phyloP scores from a whole-genome alignment of 805 yeast species.

The Metschnikowia arizonensis region DNA sequence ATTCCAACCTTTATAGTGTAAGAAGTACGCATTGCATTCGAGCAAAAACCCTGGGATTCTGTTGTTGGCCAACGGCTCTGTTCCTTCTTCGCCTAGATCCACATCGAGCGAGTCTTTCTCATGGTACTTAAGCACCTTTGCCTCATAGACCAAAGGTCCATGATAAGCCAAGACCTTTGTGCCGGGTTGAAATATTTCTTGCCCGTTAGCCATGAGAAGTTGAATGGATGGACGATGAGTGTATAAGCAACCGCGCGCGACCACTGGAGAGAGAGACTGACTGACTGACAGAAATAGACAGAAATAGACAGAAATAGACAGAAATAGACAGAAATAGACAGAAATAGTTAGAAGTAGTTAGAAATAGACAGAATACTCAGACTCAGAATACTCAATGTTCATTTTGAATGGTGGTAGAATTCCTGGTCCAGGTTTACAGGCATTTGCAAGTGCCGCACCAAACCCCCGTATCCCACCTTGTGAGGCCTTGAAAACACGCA shows the following conservation, averaged over 20 bases:
- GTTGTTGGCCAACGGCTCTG: constrained; percentile 30
- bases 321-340: no score
- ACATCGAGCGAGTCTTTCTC: constrained; percentile 47
- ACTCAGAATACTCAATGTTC: no score
- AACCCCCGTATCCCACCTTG: constrained; percentile 6
- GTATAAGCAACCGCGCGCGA: constrained; percentile 2
- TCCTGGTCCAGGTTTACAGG: neutral
- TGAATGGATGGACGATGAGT: neutral
- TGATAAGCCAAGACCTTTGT: constrained; percentile 65
- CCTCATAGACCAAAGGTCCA: constrained; percentile 87
- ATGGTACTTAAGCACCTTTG: constrained; percentile 66
- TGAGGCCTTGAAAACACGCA: constrained; percentile 4
- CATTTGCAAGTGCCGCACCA: constrained; percentile 2
- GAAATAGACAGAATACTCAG: no score
- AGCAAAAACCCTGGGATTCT: constrained; percentile 25
- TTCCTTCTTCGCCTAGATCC: constrained; percentile 37
- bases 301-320: no score
- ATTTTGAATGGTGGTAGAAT: no score
- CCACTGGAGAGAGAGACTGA: no score
- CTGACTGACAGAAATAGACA: no score
- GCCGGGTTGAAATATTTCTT: constrained; percentile 18
- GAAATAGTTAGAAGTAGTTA: no score
- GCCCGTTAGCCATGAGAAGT: constrained; percentile 4
- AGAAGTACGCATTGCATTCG: constrained; percentile 47
- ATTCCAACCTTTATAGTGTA: constrained; percentile 96